phyloP scores from a whole-genome alignment of 2,329 filamentous ascomycete genomes.

The Fusarium sororula region DNA sequence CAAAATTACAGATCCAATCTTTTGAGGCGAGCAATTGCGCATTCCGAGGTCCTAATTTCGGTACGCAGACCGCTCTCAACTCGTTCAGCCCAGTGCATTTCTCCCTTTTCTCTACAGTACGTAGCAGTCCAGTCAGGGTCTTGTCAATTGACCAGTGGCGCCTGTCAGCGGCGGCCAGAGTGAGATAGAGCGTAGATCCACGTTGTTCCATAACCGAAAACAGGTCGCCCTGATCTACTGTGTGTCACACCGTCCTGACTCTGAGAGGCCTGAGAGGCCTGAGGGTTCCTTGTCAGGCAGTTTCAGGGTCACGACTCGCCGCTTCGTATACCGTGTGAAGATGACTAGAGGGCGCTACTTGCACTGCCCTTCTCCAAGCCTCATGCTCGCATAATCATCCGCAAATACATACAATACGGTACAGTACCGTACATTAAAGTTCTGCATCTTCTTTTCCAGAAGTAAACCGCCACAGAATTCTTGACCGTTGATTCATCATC shows the following conservation, averaged over 20 bases:
- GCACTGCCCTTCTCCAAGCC: constrained; percentile 20
- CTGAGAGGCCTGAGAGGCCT: not conserved
- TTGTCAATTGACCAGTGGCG: constrained; percentile 31
- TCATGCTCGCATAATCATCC: constrained; percentile 12
- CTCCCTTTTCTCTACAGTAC: constrained; percentile 4
- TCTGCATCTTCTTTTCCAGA: constrained; percentile 25
- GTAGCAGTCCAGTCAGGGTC: constrained; percentile 20
- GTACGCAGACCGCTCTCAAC: constrained; percentile 17
- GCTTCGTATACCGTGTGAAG: constrained; percentile 1
- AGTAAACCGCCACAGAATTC: constrained; percentile 35
- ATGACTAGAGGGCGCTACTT: not conserved
- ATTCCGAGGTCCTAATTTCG: constrained; percentile 37
- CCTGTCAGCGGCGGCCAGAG: constrained; percentile 29
- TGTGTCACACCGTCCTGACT: constrained; percentile 31
- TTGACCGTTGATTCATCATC: constrained; percentile 27
- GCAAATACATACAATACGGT: not conserved
- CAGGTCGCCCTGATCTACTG: constrained; percentile 23
- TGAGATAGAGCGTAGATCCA: constrained; percentile 31
- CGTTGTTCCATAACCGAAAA: constrained; percentile 26
- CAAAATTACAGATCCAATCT: constrained; percentile 6
- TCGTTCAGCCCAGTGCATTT: not conserved
- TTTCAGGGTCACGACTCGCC: constrained; percentile 12
- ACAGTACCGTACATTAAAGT: not conserved
- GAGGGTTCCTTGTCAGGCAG: not conserved
- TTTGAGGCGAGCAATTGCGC: constrained; percentile 9